Evolutionary conservation across 2,329 filamentous ascomycete species (phyloP), one percentile per base, ranked within the genome.

Genomic region (Talaromyces sp.): DNA sequence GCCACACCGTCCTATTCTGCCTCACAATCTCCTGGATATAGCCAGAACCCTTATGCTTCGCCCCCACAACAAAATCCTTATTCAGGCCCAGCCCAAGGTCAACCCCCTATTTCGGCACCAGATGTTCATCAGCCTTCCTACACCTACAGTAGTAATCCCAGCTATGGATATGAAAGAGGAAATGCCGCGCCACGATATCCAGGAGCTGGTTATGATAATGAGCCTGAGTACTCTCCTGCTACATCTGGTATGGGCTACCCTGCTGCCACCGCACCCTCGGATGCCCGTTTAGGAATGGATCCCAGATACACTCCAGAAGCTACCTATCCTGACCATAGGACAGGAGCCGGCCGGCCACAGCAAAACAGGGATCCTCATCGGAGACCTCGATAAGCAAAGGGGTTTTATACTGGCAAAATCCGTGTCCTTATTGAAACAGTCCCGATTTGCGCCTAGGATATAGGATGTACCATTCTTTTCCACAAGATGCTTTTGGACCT

Each of bases 241-340:
- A 71, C 73, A 43, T 69, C 73, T 57, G 71, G 71, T 64, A 75
- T 74, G 62, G 63, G 67, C 52, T 76, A 76, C 63, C 71, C 60
- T 53, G 31, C 74, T 61, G 60, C 73, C 55, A 74, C 69, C 53
- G 70, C 72, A 63, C 71, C 71, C 65, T 66, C 73, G 61, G 74
- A 76, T 59, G 67, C 72, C 52, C 73, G 74, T 69, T 72, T 74
- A 69, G 69, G 67, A 70, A 73, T 75, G 68, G 74, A 75, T 57
- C 66, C 72, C 58, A 75, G 74, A 71, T 76, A 75, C 63, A 72
- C 73, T 59, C 70, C 73, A 63, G 74, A 76, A 60, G 69, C 68
- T 36, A 51, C 59, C 48, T 71, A 70, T n/a, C n/a, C n/a, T 61
- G 73, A 74, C 62, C 71, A 70, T 63, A 63, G 63, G 53, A 51